phyloP scores from a whole-genome alignment of 75 land plant genomes.

The Azolla pinnata region DNA sequence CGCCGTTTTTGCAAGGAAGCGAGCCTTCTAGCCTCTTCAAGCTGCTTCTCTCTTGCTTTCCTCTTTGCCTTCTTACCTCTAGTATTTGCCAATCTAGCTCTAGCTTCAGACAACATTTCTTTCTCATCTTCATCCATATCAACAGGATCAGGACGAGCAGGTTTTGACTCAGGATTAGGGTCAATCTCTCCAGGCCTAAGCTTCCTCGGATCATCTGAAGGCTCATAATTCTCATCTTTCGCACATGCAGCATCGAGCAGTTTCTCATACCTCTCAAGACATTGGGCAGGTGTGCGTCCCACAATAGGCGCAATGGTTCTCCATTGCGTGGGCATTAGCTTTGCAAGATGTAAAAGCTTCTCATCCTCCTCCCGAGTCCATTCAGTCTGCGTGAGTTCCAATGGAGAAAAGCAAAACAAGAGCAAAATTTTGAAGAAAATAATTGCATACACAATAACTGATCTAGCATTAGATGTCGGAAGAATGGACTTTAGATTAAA shows the following conservation, averaged over 20 bases:
- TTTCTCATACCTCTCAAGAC: slow-evolving; percentile 93
- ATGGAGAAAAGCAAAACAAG: too few relatives aligned
- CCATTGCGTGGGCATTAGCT: slow-evolving; percentile 99
- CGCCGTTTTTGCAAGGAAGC: slow-evolving; percentile 94
- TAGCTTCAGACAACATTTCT: slow-evolving; percentile 97
- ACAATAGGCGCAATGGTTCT: slow-evolving; percentile 97
- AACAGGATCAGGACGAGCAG: slow-evolving; percentile 98
- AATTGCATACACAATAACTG: too few relatives aligned
- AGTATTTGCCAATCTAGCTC: slow-evolving; percentile 92
- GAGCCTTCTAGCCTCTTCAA: slow-evolving; percentile 92
- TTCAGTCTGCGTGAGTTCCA: slow-evolving; percentile 66
- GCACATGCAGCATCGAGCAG: slow-evolving; percentile 96
- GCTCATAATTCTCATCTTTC: slow-evolving; percentile 90
- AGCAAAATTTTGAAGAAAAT: too few relatives aligned
- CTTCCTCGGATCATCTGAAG: slow-evolving; percentile 89
- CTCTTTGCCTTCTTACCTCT: slow-evolving; percentile 96
- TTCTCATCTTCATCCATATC: slow-evolving; percentile 99
- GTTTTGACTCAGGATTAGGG: slow-evolving; percentile 97
- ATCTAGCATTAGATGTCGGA: too few relatives aligned
- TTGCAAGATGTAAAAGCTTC: slow-evolving; percentile 87
- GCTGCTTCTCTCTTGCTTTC: slow-evolving; percentile 94
- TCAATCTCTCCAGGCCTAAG: slow-evolving; percentile 98
- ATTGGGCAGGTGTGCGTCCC: slow-evolving; percentile 92
- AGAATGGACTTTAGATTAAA: too few relatives aligned
- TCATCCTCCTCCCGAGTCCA: slow-evolving; percentile 99